phyloP scores from a whole-genome alignment of 805 yeast species.

The Barnettozyma wickerhamii region DNA sequence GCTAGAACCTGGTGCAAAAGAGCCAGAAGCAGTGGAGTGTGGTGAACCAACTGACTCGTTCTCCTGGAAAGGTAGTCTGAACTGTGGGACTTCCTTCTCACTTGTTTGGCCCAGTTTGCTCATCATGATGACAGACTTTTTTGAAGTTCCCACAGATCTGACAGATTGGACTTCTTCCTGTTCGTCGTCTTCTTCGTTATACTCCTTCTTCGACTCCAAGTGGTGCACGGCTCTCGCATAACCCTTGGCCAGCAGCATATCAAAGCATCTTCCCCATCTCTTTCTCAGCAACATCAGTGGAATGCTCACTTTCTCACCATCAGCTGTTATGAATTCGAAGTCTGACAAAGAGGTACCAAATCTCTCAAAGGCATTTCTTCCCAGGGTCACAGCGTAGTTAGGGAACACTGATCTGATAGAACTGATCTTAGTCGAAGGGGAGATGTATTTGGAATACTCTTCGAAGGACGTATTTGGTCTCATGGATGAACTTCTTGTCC shows the following conservation, averaged over 20 bases:
- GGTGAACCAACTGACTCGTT: conserved; percentile 14
- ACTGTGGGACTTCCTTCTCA: conserved; percentile 43
- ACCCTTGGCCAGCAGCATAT: conserved; percentile 54
- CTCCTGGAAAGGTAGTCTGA: conserved; percentile 71
- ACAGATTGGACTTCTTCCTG: conserved; percentile 1
- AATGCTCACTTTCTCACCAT: conserved; percentile 63
- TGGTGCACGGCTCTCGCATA: conserved; percentile 50
- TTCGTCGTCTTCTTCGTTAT: conserved; percentile 8
- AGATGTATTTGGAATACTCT: conserved; percentile 70
- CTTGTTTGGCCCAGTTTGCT: conserved; percentile 12
- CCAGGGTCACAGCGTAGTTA: conserved; percentile 72
- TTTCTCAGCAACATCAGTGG: conserved; percentile 58
- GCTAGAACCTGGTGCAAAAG: conserved; percentile 6
- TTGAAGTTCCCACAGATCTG: conserved; percentile 19
- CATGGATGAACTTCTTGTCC: conserved; percentile 12
- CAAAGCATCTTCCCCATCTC: conserved; percentile 76
- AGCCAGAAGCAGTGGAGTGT: conserved; percentile 9
- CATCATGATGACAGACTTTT: conserved; percentile 24
- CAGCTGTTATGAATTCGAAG: conserved; percentile 66
- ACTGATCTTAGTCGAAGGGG: conserved; percentile 64
- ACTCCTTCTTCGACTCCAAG: conserved; percentile 22
- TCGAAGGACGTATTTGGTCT: conserved; percentile 39
- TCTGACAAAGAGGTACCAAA: conserved; percentile 62
- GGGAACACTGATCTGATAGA: conserved; percentile 69
- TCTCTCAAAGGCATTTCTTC: conserved; percentile 68